Evolutionary conservation across 768 basidiomycete genomes (phyloP).

Genomic region (Mycena vulgaris): DNA sequence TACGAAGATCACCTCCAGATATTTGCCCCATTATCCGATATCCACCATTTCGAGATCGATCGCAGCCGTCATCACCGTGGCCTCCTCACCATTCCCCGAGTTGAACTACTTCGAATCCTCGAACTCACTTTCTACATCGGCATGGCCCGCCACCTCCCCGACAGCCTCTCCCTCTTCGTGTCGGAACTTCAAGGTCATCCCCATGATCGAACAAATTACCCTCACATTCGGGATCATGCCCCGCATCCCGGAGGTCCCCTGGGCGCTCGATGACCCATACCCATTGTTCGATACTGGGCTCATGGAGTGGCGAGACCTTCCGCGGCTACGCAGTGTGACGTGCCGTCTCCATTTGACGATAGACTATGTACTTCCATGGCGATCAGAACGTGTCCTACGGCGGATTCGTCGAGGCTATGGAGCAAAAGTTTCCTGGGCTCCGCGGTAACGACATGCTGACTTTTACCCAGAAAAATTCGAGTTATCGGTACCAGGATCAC

Average conservation of each 20-base stretch:
- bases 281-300: conserved; percentile 14
- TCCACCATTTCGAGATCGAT: conserved; percentile 14
- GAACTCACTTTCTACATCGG: conserved; percentile 17
- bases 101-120: neutral
- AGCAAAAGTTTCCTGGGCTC: neutral
- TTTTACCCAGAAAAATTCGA: too few species aligned
- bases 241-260: conserved; percentile 13
- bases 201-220: neutral
- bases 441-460: neutral
- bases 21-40: neutral
- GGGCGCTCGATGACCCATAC: neutral
- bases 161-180: neutral
- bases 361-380: conserved; percentile 21
- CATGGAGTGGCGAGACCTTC: conserved; percentile 4
- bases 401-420: neutral
- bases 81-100: neutral
- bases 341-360: conserved; percentile 8
- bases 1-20: neutral
- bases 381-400: neutral
- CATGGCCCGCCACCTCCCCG: neutral
- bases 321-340: conserved; percentile 12
- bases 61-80: neutral
- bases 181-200: neutral
- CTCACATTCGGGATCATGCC: conserved; percentile 9
- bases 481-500: too few species aligned